Conservation (phyloP, 495 filamentous ascomycete genomes). For the Amphirosellinia nigrospora region DNA sequence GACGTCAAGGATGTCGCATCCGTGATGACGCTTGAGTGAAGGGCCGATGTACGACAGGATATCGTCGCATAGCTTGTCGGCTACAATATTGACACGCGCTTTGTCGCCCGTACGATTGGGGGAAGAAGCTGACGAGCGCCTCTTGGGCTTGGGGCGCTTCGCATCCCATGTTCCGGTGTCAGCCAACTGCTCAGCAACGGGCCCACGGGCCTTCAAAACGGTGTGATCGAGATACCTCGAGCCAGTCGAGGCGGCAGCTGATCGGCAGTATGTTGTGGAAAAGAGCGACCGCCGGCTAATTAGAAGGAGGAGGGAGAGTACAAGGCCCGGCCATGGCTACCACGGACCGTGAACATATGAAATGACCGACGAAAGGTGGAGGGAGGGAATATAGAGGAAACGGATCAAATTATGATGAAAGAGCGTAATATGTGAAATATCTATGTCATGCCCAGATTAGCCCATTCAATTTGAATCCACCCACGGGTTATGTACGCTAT, state of each 20-base stretch:
- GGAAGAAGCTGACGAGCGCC: not conserved
- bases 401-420: not conserved
- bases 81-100: slow-evolving; percentile 60
- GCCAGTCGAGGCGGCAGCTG: not conserved
- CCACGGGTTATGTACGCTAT: not conserved
- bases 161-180: slow-evolving; percentile 27
- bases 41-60: slow-evolving; percentile 44
- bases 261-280: slow-evolving; percentile 4
- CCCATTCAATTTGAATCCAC: not conserved
- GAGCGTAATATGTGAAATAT: not conserved
- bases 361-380: slow-evolving; percentile 23
- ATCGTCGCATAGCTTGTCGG: slow-evolving; percentile 62
- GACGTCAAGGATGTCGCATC: slow-evolving; percentile 83
- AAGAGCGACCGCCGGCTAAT: not conserved
- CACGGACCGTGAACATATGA: slow-evolving; percentile 37
- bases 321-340: slow-evolving; percentile 31
- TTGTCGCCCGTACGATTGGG: slow-evolving; percentile 27
- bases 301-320: slow-evolving; percentile 22
- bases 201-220: slow-evolving; percentile 10
- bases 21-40: slow-evolving; percentile 64
- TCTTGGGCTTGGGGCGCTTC: slow-evolving; percentile 8
- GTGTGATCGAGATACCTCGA: slow-evolving; percentile 18
- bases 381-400: not conserved
- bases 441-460: not conserved
- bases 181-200: slow-evolving; percentile 30